These are phyloP conservation scores for Brettanomyces bruxellensis DNA, from an alignment of 805 yeast species.

Conservation along the genomic window DNA sequence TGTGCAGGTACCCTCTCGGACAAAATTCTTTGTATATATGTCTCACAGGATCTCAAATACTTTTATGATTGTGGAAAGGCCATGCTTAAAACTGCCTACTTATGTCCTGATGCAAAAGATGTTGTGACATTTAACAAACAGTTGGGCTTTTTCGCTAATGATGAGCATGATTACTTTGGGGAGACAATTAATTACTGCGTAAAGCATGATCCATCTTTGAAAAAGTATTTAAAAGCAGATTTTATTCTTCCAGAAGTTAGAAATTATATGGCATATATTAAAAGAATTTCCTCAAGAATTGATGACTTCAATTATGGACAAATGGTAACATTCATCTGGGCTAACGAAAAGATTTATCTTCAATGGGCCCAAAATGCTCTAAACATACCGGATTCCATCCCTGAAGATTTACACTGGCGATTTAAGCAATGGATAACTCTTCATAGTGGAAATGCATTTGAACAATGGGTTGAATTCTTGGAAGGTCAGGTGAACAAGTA, in stretches of 20 bases:
- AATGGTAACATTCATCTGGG: conserved; percentile 1
- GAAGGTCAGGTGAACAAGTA: background rate
- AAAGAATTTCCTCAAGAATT: background rate
- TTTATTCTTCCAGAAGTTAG: background rate
- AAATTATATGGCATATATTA: background rate
- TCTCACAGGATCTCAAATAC: conserved; percentile 1
- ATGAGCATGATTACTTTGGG: conserved; percentile 2
- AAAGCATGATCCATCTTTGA: background rate
- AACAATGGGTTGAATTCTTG: background rate
- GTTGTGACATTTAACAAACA: background rate
- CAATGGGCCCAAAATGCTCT: background rate
- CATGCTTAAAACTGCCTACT: conserved; percentile 1
- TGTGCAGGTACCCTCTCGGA: conserved; percentile 1
- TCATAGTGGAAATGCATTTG: background rate
- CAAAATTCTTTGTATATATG: background rate
- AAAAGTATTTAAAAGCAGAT: background rate
- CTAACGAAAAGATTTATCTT: background rate
- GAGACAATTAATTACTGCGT: background rate
- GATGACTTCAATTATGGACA: background rate
- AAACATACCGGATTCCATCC: background rate
- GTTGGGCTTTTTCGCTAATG: conserved; percentile 1
- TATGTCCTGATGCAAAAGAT: background rate
- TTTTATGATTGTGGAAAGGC: conserved; percentile 1
- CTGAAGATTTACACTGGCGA: background rate
- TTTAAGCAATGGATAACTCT: background rate